Conservation (phyloP, 1,284 basidiomycete species). For the Ustilago shanxiensis region DNA sequence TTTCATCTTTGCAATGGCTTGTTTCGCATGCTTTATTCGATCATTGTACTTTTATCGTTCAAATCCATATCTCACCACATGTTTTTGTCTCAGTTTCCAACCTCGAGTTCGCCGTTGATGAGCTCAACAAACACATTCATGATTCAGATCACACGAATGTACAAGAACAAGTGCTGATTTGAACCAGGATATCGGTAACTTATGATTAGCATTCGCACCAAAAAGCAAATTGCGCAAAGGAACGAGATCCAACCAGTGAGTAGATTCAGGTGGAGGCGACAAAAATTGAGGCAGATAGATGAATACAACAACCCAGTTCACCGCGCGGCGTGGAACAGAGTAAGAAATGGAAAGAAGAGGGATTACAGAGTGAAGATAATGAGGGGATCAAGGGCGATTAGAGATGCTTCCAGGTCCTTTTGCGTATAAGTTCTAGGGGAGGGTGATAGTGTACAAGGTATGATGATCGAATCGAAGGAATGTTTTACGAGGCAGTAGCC, state of each 20-base stretch:
- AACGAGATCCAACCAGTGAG: not conserved
- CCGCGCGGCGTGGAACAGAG: not conserved
- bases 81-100: too few species aligned
- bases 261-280: not conserved
- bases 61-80: not conserved
- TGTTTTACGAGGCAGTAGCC: not conserved
- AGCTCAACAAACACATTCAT: too few species aligned
- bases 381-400: not conserved
- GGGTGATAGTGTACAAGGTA: conserved; percentile 20
- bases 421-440: not conserved
- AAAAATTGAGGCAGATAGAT: not conserved
- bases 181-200: not conserved
- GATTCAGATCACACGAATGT: too few species aligned
- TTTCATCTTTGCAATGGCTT: not conserved
- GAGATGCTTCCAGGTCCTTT: conserved; percentile 1
- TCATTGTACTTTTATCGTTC: conserved; percentile 39
- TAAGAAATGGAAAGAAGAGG: not conserved
- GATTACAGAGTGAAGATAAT: not conserved
- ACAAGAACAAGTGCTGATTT: too few species aligned
- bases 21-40: conserved; percentile 4
- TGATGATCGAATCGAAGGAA: not conserved
- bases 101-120: too few species aligned
- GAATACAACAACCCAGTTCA: conserved; percentile 41
- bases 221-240: not conserved
- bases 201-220: conserved; percentile 12